Conservation (phyloP, 2,329 filamentous ascomycete genomes). For the Fusarium virguliforme region DNA sequence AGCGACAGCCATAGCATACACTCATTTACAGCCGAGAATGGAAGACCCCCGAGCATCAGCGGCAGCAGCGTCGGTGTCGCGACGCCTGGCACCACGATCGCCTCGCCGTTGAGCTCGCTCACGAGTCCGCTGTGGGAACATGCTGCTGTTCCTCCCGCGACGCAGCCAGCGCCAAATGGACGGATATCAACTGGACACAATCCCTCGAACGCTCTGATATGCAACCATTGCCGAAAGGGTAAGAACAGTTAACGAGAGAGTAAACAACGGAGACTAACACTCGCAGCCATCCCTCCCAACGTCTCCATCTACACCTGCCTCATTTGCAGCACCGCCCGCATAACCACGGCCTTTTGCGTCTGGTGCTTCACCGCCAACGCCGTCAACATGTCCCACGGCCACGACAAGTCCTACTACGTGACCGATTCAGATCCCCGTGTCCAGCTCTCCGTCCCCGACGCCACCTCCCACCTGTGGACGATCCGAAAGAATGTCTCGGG, state of each 20-base stretch:
- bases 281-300: conserved; percentile 44
- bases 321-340: conserved; percentile 49
- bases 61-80: conserved; percentile 29
- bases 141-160: not conserved
- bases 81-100: conserved; percentile 29
- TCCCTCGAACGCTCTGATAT: conserved; percentile 1
- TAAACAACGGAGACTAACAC: not conserved
- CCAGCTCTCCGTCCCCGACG: conserved; percentile 34
- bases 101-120: conserved; percentile 16
- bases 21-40: conserved; percentile 18
- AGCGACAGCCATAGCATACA: conserved; percentile 24
- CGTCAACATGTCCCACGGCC: conserved; percentile 43
- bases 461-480: conserved; percentile 45
- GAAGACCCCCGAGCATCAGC: conserved; percentile 31
- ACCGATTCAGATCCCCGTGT: conserved; percentile 49
- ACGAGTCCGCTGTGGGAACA: conserved; percentile 31
- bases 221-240: conserved; percentile 48
- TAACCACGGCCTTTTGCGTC: conserved; percentile 45
- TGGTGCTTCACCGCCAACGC: conserved; percentile 51
- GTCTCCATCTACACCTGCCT: conserved; percentile 51
- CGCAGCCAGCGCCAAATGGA: conserved; percentile 20
- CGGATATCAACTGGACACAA: conserved; percentile 25
- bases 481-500: conserved; percentile 50
- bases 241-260: not conserved
- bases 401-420: conserved; percentile 50